These are phyloP conservation scores for Coffea canephora DNA, from an alignment of 257 asterid genomes.

Conservation along the genomic window DNA sequence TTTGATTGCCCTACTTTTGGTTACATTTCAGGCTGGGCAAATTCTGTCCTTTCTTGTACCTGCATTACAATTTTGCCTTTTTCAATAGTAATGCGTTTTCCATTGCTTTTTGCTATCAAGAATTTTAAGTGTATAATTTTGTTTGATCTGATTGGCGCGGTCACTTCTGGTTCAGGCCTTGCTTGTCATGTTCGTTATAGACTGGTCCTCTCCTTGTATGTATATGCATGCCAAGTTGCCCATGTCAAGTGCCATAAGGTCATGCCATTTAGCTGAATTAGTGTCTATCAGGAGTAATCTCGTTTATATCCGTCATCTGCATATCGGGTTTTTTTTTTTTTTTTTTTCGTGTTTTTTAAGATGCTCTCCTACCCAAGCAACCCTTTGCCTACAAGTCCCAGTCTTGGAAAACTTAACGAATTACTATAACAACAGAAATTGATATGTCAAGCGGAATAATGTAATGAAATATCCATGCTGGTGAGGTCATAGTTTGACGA, in stretches of 20 bases:
- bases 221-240: conserved; percentile 5
- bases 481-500: background rate
- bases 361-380: background rate
- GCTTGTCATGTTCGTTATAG: background rate
- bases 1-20: too few species aligned
- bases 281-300: background rate
- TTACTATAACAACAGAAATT: too few species aligned
- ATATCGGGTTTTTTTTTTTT: background rate
- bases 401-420: background rate
- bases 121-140: background rate
- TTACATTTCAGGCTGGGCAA: too few species aligned
- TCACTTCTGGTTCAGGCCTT: conserved; percentile 6
- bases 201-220: background rate
- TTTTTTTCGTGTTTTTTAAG: background rate
- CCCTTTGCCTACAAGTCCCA: background rate
- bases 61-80: background rate
- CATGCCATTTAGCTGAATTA: conserved; percentile 19
- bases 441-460: background rate
- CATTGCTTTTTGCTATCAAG: background rate
- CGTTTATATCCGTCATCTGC: background rate
- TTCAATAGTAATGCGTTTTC: background rate
- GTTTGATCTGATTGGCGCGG: conserved; percentile 9
- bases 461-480: background rate
- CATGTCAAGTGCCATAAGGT: background rate
- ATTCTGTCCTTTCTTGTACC: too few species aligned